Base-by-base conservation (phyloP, 2,329 filamentous ascomycete genomes). In the Epichloe uncinata region DNA sequence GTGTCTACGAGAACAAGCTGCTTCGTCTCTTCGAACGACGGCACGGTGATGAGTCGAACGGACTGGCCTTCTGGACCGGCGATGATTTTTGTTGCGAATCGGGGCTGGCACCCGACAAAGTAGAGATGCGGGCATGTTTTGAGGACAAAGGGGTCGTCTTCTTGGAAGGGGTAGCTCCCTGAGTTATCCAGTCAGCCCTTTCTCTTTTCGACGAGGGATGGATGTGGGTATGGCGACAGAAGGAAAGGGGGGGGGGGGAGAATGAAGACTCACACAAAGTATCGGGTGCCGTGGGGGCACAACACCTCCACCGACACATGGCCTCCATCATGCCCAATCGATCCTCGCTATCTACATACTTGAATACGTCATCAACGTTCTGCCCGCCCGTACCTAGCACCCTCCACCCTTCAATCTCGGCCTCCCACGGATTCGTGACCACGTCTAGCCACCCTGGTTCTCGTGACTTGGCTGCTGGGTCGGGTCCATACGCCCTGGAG, bases 91-190 rank as follows among this genome's bases (percentile, higher is more conserved):
- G 84, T 90, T 47, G 79, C 82, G 64, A 94, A 95, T 48, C 74
- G 73, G 3, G 87, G 83, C 65, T 95, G 89, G 58, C 85, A 89
- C 15, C 90, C 90, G 1, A 86, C 84, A 63, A 98, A 87, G 69
- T 88, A 97, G 35, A 98, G 73, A 61, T 98, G 91, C 2, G 93
- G 93, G 54, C 87, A 95, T 16, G 81, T 72, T 55, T 83, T 79
- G 59, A 98, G 75, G 42, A 97, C 84, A 61, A 97, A 94, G 0
- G 87, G 89, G 61, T 98, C 94, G 46, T 88, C 79, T 16, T 93
- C 86, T 66, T 97, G 90, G 67, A 95, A 98, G 0, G 93, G 93
- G 62, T 97, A 98, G 61, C 86, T 90, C 87, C 87, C 87, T 90
- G 1, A 53, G 1, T 5, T 36, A 22, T 30, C n/a, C 20, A 0